phyloP scores from a whole-genome alignment of 2,329 filamentous ascomycete species.

The Botryotinia convoluta region DNA sequence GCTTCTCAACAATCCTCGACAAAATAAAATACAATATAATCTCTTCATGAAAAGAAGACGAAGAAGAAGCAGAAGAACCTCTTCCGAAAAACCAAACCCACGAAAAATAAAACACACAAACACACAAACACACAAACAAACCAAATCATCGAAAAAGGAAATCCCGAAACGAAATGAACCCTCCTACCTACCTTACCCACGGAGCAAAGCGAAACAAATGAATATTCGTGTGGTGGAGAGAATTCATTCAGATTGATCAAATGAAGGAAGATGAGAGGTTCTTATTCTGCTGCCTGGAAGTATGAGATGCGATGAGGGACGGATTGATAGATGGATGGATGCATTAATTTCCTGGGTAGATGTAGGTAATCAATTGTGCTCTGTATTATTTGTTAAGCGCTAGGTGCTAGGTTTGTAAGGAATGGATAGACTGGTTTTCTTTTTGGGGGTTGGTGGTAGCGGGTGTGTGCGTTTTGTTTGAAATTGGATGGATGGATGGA shows the following conservation, averaged over 20 bases:
- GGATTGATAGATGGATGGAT: neutral
- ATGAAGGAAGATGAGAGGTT: neutral
- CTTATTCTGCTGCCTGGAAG: constrained; percentile 20
- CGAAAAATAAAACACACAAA: neutral
- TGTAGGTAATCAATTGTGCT: neutral
- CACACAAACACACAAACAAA: neutral
- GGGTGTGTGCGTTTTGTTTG: no score
- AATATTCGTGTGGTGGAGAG: neutral
- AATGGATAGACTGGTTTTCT: no score
- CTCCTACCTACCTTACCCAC: neutral
- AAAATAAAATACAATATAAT: neutral
- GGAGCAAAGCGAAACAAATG: neutral
- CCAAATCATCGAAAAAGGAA: neutral
- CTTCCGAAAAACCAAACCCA: neutral
- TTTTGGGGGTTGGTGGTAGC: no score
- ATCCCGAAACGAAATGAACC: neutral
- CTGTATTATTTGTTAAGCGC: neutral
- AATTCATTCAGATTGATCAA: neutral
- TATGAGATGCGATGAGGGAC: neutral
- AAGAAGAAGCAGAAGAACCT: neutral
- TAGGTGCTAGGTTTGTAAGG: neutral
- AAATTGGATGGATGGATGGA: no score
- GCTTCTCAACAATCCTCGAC: neutral
- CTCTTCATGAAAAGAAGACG: neutral
- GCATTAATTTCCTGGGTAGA: neutral